These are phyloP conservation scores for Lentinula edodes DNA, from an alignment of 768 basidiomycete species.

Conservation along the genomic window DNA sequence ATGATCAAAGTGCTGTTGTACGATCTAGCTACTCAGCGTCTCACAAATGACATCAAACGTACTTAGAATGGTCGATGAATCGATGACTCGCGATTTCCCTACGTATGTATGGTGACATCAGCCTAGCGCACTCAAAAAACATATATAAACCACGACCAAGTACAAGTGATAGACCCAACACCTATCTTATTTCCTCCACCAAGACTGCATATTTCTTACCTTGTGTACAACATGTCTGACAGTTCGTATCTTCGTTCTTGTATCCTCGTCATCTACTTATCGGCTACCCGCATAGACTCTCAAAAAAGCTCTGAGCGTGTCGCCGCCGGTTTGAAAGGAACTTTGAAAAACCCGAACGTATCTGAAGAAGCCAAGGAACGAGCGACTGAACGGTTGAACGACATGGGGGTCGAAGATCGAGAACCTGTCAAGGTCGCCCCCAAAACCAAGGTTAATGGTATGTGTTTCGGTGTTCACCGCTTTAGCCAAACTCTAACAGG, in stretches of 20 bases:
- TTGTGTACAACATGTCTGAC: background rate
- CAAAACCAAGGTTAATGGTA: background rate
- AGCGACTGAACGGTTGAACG: constrained; percentile 36
- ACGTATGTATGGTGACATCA: no score
- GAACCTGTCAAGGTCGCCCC: background rate
- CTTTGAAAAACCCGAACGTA: constrained; percentile 50
- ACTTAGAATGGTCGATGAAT: no score
- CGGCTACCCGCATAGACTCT: background rate
- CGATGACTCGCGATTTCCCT: no score
- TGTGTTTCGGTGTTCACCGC: background rate
- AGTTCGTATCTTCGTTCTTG: background rate
- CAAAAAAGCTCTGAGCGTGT: constrained; percentile 41
- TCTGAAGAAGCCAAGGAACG: constrained; percentile 45
- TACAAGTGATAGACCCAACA: no score
- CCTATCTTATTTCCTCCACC: no score
- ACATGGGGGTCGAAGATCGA: constrained; percentile 10
- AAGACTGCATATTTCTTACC: no score
- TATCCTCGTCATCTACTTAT: background rate
- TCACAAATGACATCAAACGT: background rate
- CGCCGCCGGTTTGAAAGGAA: constrained; percentile 49
- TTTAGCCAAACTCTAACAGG: no score
- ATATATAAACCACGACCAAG: no score
- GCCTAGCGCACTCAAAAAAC: no score
- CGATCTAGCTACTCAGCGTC: background rate
- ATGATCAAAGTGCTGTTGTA: no score